These are phyloP conservation scores for Peronospora belbahrii DNA, from an alignment of 352 stramenopile genomes.

Conservation along the genomic window DNA sequence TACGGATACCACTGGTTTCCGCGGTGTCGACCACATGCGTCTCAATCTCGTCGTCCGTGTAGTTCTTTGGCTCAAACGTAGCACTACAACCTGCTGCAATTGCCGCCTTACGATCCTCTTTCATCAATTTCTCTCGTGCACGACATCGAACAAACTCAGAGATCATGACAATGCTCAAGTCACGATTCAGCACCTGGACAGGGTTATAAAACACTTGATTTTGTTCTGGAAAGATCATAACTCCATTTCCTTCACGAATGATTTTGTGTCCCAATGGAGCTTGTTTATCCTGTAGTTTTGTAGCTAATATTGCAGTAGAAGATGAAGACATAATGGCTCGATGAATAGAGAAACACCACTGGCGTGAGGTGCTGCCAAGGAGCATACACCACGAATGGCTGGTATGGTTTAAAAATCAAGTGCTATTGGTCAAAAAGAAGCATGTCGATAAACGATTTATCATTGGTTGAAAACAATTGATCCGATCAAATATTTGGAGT, in stretches of 20 bases:
- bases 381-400: constrained; percentile 23
- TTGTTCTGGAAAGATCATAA: constrained; percentile 87
- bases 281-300: constrained; percentile 54
- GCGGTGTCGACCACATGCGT: constrained; percentile 48
- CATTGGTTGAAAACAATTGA: not conserved
- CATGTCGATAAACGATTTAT: not conserved
- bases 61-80: constrained; percentile 40
- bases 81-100: constrained; percentile 24
- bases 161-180: constrained; percentile 98
- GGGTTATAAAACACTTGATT: constrained; percentile 93
- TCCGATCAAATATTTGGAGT: not conserved
- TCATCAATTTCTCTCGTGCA: constrained; percentile 57
- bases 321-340: constrained; percentile 31
- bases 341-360: not conserved
- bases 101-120: constrained; percentile 60
- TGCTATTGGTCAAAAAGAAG: not conserved
- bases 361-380: constrained; percentile 1
- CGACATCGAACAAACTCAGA: constrained; percentile 92
- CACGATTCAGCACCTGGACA: constrained; percentile 96
- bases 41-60: constrained; percentile 70
- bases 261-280: constrained; percentile 71
- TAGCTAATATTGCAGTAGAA: constrained; percentile 43
- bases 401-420: not conserved
- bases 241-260: constrained; percentile 84
- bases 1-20: constrained; percentile 86